Conservation (phyloP, 139 green algal genomes). For the Micromonas commoda region DNA sequence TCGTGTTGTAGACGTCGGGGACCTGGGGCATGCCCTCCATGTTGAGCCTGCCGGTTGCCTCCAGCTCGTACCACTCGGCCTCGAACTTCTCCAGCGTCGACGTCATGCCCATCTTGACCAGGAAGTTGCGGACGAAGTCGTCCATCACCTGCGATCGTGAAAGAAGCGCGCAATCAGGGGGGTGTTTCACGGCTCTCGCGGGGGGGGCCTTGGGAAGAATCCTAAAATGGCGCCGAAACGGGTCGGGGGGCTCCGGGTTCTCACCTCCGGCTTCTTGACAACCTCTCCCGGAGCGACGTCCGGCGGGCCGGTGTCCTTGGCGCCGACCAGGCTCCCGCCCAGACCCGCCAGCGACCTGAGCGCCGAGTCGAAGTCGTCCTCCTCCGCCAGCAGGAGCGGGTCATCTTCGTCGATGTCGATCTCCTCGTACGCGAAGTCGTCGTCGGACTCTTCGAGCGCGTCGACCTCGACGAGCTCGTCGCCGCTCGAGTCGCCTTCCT, state of each 20-base stretch:
- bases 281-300: not conserved
- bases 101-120: constrained; percentile 61
- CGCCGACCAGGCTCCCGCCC: not conserved
- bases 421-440: constrained; percentile 75
- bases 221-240: not conserved
- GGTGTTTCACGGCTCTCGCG: not conserved
- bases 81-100: constrained; percentile 70
- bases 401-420: constrained; percentile 52
- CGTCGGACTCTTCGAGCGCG: constrained; percentile 53
- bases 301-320: not conserved
- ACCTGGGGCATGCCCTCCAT: constrained; percentile 40
- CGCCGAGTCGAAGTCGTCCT: constrained; percentile 65
- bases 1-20: constrained; percentile 64
- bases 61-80: constrained; percentile 80
- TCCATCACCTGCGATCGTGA: constrained; percentile 65
- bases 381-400: constrained; percentile 6
- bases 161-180: not conserved
- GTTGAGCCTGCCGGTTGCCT: constrained; percentile 45
- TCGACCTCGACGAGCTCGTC: not conserved
- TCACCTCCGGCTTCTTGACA: not conserved
- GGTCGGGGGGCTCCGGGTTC: not conserved
- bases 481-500: not conserved
- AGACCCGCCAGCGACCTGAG: constrained; percentile 22
- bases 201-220: not conserved
- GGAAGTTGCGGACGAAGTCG: constrained; percentile 83